Percentiles rank a stretch among this genome's conserved stretches.
These are phyloP conservation scores for Tetrahymena borealis DNA, from an alignment of 73 alveolate genomes.

Conservation along the genomic window DNA sequence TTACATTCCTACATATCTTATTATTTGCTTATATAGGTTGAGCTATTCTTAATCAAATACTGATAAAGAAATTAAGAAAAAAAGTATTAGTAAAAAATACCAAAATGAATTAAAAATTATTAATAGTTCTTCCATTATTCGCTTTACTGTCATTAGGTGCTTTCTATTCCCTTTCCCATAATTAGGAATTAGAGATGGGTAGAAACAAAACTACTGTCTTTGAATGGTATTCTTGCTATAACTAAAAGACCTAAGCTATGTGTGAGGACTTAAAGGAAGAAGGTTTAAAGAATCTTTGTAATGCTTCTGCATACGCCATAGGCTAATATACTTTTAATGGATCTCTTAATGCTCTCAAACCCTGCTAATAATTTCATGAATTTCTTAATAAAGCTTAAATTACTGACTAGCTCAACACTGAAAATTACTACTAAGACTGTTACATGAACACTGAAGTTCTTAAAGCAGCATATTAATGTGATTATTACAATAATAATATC, in stretches of 20 bases:
- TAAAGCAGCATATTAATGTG: background rate
- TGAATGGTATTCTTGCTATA: background rate
- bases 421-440: background rate
- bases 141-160: background rate
- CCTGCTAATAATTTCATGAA: background rate
- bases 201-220: background rate
- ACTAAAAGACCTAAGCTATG: background rate
- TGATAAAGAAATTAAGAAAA: too few relatives aligned
- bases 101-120: background rate
- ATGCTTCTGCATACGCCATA: background rate
- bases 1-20: too few relatives aligned
- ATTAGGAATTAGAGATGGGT: background rate
- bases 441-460: background rate
- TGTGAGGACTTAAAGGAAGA: background rate
- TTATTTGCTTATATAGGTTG: too few relatives aligned
- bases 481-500: background rate
- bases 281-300: background rate
- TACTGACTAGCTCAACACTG: background rate
- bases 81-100: too few relatives aligned
- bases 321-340: background rate
- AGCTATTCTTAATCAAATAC: too few relatives aligned
- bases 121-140: background rate
- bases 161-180: background rate
- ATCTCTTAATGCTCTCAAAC: background rate
- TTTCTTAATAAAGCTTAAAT: background rate